Evolutionary conservation across 768 basidiomycete species (phyloP), one percentile per base, ranked within the genome.

Genomic region (Coprinopsis cinerea): DNA sequence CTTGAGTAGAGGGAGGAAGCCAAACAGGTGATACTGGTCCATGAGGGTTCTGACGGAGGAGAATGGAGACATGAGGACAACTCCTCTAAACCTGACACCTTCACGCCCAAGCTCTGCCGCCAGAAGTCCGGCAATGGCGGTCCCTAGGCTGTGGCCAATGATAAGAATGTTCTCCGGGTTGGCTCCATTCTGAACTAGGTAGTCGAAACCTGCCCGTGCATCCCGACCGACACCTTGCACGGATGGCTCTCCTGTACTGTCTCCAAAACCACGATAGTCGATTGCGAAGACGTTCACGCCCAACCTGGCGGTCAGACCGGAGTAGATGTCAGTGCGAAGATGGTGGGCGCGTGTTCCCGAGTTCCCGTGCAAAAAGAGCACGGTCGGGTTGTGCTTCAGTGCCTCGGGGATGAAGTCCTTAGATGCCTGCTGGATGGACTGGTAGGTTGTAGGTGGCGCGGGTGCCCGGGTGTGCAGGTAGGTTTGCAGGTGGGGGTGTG

Each of bases 241-340:
- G 3, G 73, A 75, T 1, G 88, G 88, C 1, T 67, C 60, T 1
- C 84, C 83, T 2, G 76, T 72, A 17, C 83, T 86, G 61, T 90
- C 85, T 3, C 69, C 88, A 55, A 82, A 91, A 1, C 87, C 87
- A 43, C 87, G 73, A 60, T 91, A 91, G 63, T 91, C 88, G 18
- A 83, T 70, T 0, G 76, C 77, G 20, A 90, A 63, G 20, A 88
- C 73, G 59, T 88, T 87, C 14, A 72, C 74, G 26, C 65, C 64
- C 24, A 83, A 63, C 0, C 77, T 73, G 4, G 75, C 70, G 0
- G 83, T 74, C 51, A 78, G 71, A 0, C 66, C 64, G 0, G 64
- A 66, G 59, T 82, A 83, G 5, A 78, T 59, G 1, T 67, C 65
- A 1, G 83, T 74, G 22, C 87, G 79, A 37, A 73, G 67, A 1